Conservation (phyloP, 2,329 filamentous ascomycete species). For the Aspergillus puulaauensis region DNA sequence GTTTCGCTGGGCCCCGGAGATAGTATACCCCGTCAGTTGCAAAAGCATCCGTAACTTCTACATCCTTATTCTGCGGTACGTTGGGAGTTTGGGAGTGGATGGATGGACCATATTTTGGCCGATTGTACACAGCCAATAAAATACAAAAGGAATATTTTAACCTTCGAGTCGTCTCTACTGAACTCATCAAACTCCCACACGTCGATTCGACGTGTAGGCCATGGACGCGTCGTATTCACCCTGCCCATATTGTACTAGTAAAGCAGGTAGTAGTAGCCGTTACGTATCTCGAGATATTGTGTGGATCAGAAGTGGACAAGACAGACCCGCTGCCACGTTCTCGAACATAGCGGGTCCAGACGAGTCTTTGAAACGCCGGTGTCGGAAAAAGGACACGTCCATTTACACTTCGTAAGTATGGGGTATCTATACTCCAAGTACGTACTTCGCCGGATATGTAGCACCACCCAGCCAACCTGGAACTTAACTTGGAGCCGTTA, state of each 20-base stretch:
- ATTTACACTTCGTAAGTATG: background rate
- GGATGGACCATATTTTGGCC: background rate
- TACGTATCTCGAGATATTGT: background rate
- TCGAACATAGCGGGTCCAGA: conserved; percentile 7
- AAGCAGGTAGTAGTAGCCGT: background rate
- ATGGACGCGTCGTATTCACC: background rate
- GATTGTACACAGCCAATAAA: background rate
- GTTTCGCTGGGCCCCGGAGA: background rate
- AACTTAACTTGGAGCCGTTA: background rate
- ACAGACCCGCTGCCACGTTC: conserved; percentile 4
- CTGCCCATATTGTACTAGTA: background rate
- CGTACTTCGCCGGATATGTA: too few species aligned
- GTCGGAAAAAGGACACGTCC: background rate
- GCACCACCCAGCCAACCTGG: too few species aligned
- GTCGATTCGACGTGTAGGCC: background rate
- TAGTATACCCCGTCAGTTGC: conserved; percentile 15
- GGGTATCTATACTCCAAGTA: too few species aligned
- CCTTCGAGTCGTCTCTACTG: background rate
- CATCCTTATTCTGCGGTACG: background rate
- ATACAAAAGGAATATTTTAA: background rate
- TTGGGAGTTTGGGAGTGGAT: conserved; percentile 3
- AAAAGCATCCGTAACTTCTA: conserved; percentile 7
- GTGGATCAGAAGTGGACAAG: conserved; percentile 1
- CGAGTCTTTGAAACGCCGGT: background rate
- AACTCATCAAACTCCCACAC: background rate